A percentile compares a stretch with the other conserved stretches of the same genome.
Conservation (phyloP, 352 stramenopile species). For the Pythium aquatile region DNA sequence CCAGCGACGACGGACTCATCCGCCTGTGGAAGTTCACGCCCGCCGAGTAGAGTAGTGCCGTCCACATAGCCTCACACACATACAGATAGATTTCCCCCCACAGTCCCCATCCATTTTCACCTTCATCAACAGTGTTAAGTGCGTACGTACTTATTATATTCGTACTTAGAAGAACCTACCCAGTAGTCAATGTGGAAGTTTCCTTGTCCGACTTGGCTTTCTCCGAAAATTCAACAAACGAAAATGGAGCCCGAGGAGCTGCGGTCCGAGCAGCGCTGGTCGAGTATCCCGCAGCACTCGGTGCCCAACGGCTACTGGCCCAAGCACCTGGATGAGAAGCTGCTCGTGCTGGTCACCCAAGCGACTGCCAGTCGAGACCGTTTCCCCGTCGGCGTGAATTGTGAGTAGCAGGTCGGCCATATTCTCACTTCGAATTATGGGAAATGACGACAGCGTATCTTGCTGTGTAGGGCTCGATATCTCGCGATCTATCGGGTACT, state of each 20-base stretch:
- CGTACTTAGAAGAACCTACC: slow-evolving; percentile 9
- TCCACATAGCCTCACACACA: slow-evolving; percentile 2
- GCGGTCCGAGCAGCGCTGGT: slow-evolving; percentile 63
- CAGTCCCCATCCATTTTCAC: not conserved
- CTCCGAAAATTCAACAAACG: not conserved
- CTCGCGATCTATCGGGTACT: slow-evolving; percentile 47
- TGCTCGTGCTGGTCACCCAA: slow-evolving; percentile 61
- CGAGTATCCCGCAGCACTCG: slow-evolving; percentile 43
- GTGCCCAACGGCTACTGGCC: slow-evolving; percentile 41
- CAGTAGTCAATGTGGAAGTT: slow-evolving; percentile 9
- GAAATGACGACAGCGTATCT: not conserved
- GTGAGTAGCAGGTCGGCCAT: slow-evolving; percentile 32
- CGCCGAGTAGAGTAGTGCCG: slow-evolving; percentile 15
- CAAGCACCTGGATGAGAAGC: slow-evolving; percentile 48
- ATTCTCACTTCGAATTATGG: not conserved
- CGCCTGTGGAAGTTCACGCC: slow-evolving; percentile 67
- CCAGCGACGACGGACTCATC: slow-evolving; percentile 58
- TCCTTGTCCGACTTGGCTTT: not conserved
- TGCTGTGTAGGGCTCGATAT: slow-evolving; percentile 61
- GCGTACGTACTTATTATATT: slow-evolving; percentile 9
- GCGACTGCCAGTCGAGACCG: slow-evolving; percentile 71
- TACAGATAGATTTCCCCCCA: not conserved
- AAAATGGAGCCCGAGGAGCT: slow-evolving; percentile 50
- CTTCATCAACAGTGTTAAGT: not conserved
- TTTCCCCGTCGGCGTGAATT: slow-evolving; percentile 84